A percentile compares a stretch with the other conserved stretches of the same genome.
Conservation (phyloP, 331 rosid genomes). For the Arachis monticola region DNA sequence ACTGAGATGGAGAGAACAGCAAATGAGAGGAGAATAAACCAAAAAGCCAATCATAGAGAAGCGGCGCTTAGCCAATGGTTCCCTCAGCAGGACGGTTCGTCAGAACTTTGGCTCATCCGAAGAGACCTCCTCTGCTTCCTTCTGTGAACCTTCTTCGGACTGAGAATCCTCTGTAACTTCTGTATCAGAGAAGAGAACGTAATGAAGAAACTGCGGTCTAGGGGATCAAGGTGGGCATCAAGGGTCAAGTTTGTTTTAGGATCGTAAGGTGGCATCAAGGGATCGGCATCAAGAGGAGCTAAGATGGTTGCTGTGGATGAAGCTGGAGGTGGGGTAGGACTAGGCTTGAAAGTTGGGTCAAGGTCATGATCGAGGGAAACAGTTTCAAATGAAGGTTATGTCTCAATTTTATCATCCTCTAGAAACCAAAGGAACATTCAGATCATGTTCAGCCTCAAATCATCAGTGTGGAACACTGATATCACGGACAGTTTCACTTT, state of each 20-base stretch:
- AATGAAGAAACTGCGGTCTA: conserved; percentile 86
- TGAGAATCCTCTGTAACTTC: conserved; percentile 61
- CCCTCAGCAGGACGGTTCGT: conserved; percentile 42
- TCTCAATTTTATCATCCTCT: conserved; percentile 19
- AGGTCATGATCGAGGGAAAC: conserved; percentile 56
- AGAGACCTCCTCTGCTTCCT: conserved; percentile 60
- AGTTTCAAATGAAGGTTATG: not conserved
- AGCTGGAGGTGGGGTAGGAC: conserved; percentile 55
- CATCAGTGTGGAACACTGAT: conserved; percentile 11
- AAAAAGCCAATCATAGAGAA: conserved; percentile 47
- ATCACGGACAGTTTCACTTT: conserved; percentile 36
- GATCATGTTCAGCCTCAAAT: conserved; percentile 15
- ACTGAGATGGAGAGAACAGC: conserved; percentile 48
- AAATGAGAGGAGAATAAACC: conserved; percentile 56
- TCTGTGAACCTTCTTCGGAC: conserved; percentile 55
- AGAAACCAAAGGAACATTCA: conserved; percentile 26
- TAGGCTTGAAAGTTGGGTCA: conserved; percentile 69
- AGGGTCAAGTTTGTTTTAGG: conserved; percentile 84
- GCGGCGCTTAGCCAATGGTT: conserved; percentile 42
- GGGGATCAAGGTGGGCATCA: conserved; percentile 82
- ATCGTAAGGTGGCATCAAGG: conserved; percentile 68
- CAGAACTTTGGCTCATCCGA: conserved; percentile 47
- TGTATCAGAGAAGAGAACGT: conserved; percentile 65
- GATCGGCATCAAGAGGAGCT: conserved; percentile 70
- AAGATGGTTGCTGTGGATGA: conserved; percentile 39